phyloP scores from a whole-genome alignment of 2,329 filamentous ascomycete genomes.

The Colletotrichum viniferum region DNA sequence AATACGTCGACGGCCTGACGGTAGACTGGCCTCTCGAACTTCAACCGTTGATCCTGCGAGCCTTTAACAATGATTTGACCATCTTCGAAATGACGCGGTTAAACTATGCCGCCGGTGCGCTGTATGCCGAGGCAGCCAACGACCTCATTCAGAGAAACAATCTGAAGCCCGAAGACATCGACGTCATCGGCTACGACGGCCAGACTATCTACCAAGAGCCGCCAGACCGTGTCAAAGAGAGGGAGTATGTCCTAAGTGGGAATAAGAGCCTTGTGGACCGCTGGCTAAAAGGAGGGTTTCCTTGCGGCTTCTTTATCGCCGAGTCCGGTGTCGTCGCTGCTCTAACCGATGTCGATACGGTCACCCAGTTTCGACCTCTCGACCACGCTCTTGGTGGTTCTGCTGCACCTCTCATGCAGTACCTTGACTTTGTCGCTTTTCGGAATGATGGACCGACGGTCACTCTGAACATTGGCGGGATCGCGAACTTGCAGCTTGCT shows the following conservation, averaged over 20 bases:
- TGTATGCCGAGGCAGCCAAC: slow-evolving; percentile 33
- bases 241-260: slow-evolving; percentile 22
- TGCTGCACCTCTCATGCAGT: slow-evolving; percentile 34
- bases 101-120: slow-evolving; percentile 32
- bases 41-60: slow-evolving; percentile 26
- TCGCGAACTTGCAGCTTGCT: slow-evolving; percentile 33
- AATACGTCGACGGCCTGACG: slow-evolving; percentile 30
- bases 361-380: slow-evolving; percentile 32
- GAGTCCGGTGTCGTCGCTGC: slow-evolving; percentile 34
- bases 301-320: slow-evolving; percentile 32
- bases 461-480: slow-evolving; percentile 35
- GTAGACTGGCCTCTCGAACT: slow-evolving; percentile 33
- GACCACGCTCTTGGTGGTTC: slow-evolving; percentile 33
- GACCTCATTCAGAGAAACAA: slow-evolving; percentile 23
- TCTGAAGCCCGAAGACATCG: slow-evolving; percentile 27
- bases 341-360: slow-evolving; percentile 30
- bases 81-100: slow-evolving; percentile 32
- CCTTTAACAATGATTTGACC: slow-evolving; percentile 30
- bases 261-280: slow-evolving; percentile 28
- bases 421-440: slow-evolving; percentile 34
- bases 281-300: slow-evolving; percentile 25
- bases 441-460: slow-evolving; percentile 27
- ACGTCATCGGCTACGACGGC: slow-evolving; percentile 33
- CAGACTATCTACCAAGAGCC: slow-evolving; percentile 36
- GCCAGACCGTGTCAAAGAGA: slow-evolving; percentile 25